A percentile compares a stretch with the other conserved stretches of the same genome.
Conservation (phyloP, 176 grass and related monocot species). For the Poa pratensis region DNA sequence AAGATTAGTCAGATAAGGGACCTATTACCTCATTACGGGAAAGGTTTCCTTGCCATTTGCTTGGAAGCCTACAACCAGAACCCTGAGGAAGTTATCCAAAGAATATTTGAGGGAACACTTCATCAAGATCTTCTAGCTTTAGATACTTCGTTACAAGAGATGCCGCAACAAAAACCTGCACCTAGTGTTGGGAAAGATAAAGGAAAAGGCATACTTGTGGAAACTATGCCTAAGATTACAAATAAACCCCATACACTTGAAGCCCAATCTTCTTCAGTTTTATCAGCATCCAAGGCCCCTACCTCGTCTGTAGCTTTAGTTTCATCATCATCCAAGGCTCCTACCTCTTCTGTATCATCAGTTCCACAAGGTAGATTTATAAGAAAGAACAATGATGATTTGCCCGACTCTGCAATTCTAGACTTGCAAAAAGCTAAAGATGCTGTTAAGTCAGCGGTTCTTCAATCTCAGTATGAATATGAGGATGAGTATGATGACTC, state of each 20-base stretch:
- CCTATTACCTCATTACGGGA: slow-evolving; percentile 88
- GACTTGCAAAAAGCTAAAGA: slow-evolving; percentile 75
- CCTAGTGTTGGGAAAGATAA: slow-evolving; percentile 66
- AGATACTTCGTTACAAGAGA: slow-evolving; percentile 79
- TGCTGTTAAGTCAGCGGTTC: slow-evolving; percentile 56
- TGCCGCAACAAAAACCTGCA: slow-evolving; percentile 56
- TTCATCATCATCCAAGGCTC: slow-evolving; percentile 42
- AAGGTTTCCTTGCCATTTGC: slow-evolving; percentile 84
- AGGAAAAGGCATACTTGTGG: slow-evolving; percentile 78
- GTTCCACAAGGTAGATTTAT: slow-evolving; percentile 80
- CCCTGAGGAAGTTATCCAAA: slow-evolving; percentile 88
- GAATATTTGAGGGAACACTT: slow-evolving; percentile 89
- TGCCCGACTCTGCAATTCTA: slow-evolving; percentile 57
- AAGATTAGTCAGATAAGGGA: slow-evolving; percentile 98
- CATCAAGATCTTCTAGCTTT: slow-evolving; percentile 88
- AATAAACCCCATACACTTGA: slow-evolving; percentile 41
- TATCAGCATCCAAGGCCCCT: slow-evolving; percentile 38
- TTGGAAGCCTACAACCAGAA: slow-evolving; percentile 94
- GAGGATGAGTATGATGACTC: slow-evolving; percentile 99
- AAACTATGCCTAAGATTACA: slow-evolving; percentile 43
- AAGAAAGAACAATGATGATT: slow-evolving; percentile 66
- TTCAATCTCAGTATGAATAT: slow-evolving; percentile 79
- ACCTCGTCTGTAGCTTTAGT: slow-evolving; percentile 53
- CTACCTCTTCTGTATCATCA: slow-evolving; percentile 54
- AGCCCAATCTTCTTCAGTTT: slow-evolving; percentile 49